Percentiles rank a stretch among this genome's conserved stretches.
Conservation (phyloP, 768 basidiomycete genomes). For the Lactarius sanguifluus region DNA sequence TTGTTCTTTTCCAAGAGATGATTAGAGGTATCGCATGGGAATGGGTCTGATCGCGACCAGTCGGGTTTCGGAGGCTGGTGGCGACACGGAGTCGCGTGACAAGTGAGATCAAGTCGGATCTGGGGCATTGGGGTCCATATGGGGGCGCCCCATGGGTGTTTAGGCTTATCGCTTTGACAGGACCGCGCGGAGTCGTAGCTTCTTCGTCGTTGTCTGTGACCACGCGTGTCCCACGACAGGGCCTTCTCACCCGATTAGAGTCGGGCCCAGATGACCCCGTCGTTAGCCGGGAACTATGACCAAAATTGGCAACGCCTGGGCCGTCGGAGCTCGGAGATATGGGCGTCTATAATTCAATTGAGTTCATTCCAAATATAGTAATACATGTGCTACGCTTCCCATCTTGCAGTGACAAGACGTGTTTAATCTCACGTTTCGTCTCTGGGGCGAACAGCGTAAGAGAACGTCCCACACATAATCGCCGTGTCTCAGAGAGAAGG, state of each 20-base stretch:
- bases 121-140: neutral
- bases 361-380: neutral
- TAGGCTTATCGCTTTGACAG: slow-evolving; percentile 1
- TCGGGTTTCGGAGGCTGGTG: neutral
- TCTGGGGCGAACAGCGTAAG: neutral
- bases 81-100: neutral
- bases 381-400: neutral
- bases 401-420: neutral
- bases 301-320: neutral
- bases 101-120: neutral
- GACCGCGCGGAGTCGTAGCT: slow-evolving; percentile 5
- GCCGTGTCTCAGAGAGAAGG: neutral
- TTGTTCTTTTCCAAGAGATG: neutral
- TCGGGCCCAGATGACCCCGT: neutral
- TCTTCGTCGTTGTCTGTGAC: neutral
- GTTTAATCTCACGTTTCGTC: neutral
- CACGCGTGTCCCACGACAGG: neutral
- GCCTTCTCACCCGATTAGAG: neutral
- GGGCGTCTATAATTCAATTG: neutral
- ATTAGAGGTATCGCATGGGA: neutral
- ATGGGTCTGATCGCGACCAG: neutral
- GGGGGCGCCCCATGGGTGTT: neutral
- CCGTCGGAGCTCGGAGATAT: neutral
- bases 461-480: neutral
- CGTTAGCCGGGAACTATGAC: neutral